Evolutionary conservation across 768 basidiomycete species (phyloP).

Genomic region (Suillus luteus): DNA sequence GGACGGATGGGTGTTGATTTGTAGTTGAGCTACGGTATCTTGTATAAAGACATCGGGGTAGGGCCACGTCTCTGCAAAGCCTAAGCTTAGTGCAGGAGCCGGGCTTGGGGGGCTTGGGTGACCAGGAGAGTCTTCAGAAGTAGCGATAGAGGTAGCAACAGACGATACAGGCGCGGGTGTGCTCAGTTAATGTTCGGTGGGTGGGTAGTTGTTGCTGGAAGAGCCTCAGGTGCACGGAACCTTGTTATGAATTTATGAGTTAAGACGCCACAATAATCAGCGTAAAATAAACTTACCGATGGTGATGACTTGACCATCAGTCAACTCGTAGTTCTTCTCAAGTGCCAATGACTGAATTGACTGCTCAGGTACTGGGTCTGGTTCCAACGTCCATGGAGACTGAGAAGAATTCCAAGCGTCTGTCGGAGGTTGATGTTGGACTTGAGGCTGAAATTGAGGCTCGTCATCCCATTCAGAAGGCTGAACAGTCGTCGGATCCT

Average conservation of each 20-base stretch:
- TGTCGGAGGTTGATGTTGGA: slow-evolving; percentile 20
- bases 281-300: too few relatives aligned
- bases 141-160: too few relatives aligned
- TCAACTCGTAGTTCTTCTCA: too few relatives aligned
- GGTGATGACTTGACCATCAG: too few relatives aligned
- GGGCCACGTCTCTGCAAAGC: slow-evolving; percentile 4
- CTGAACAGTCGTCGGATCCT: slow-evolving; percentile 73
- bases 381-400: slow-evolving; percentile 30
- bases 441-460: slow-evolving; percentile 39
- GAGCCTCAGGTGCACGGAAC: too few relatives aligned
- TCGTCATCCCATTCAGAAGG: slow-evolving; percentile 76
- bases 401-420: slow-evolving; percentile 32
- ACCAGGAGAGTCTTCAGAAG: slow-evolving; percentile 26
- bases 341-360: too few relatives aligned
- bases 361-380: slow-evolving; percentile 25
- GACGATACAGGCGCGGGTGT: too few relatives aligned
- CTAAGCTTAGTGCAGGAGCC: slow-evolving; percentile 11
- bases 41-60: neutral
- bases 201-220: too few relatives aligned
- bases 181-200: too few relatives aligned
- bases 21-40: neutral
- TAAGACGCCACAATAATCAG: too few relatives aligned
- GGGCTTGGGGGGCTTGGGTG: slow-evolving; percentile 26
- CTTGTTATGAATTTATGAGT: too few relatives aligned
- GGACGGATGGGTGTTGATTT: slow-evolving; percentile 4